Evolutionary conservation across 2,329 filamentous ascomycete genomes (phyloP), one percentile per base, ranked within the genome.

Genomic region (Pyrenophora teres): DNA sequence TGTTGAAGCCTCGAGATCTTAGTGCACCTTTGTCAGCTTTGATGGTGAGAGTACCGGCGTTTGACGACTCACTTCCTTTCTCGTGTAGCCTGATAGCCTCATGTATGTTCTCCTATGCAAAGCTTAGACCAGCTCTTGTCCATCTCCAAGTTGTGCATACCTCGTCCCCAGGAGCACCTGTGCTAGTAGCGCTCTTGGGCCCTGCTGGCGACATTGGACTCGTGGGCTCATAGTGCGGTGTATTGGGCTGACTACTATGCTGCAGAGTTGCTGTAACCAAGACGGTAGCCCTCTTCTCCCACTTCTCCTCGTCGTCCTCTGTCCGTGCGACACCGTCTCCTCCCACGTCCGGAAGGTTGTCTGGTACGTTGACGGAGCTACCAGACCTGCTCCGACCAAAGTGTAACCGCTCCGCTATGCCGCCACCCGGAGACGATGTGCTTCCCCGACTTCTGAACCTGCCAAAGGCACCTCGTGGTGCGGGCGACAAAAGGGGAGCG

Each of bases 21-120:
- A 15, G 35, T 36, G 27, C 46, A 30, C 40, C 39, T 37, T 37
- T 40, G 50, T 67, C 51, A 67, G 63, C 44, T 5, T 52, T 46
- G 41, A 43, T 50, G 12, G 30, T 39, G 33, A 44, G 19, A 30
- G 21, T 12, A 25, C 15, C 9, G 39, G 35, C 18, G 13, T 27
- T 19, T 38, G 44, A 36, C 52, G 50, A 70, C 71, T 63, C 58
- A 82, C 81, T 77, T 50, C 93, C 93, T 40, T 80, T 81, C 75
- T 99, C 94, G 72, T 99, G 94, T 59, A 97, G 80, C 55, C 88
- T 83, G 70, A 99, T 99, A n/a, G 94, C 94, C 76, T 95, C 87
- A 75, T 97, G 93, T 52, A 99, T 96, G 73, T 90, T 87, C 52
- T 83, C 63, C 59, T 72, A 52, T 42, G 27, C 49, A 46, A 53